Conservation (phyloP, 225 moss, liverwort and hornwort species). For the Bryum argenteum region DNA sequence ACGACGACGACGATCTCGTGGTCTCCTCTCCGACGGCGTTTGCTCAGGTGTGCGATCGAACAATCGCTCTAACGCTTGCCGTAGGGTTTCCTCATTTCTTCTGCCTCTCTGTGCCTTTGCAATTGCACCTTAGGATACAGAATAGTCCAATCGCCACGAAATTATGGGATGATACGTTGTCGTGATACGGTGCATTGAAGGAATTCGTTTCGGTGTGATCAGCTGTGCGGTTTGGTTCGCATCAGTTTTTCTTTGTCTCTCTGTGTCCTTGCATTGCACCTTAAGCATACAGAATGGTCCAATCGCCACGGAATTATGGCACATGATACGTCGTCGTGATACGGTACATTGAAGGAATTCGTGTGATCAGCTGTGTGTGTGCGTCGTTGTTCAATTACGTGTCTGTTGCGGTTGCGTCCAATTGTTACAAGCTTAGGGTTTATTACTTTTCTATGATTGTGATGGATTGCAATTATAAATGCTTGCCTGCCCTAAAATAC, state of each 20-base stretch:
- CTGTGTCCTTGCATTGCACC: too few species aligned
- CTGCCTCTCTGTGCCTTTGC: too few species aligned
- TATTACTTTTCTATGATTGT: too few species aligned
- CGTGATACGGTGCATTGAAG: background rate
- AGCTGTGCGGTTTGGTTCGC: background rate
- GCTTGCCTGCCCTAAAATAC: too few species aligned
- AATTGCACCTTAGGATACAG: too few species aligned
- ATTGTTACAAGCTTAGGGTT: background rate
- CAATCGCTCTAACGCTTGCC: background rate
- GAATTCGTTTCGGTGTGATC: background rate
- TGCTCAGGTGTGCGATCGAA: conserved; percentile 41
- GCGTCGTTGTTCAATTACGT: conserved; percentile 9
- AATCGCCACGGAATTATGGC: background rate
- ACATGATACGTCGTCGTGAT: background rate
- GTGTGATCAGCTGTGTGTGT: conserved; percentile 1
- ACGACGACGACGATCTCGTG: conserved; percentile 57
- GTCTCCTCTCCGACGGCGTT: conserved; percentile 58
- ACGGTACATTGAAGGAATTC: background rate
- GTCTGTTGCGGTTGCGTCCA: background rate
- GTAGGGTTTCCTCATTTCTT: too few species aligned
- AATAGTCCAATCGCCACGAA: too few species aligned
- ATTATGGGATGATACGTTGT: background rate
- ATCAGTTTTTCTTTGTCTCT: too few species aligned
- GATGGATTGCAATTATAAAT: too few species aligned
- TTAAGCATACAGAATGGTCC: too few species aligned